Evolutionary conservation across 2,329 filamentous ascomycete species (phyloP).

Genomic region (Colletotrichum gloeosporioides): DNA sequence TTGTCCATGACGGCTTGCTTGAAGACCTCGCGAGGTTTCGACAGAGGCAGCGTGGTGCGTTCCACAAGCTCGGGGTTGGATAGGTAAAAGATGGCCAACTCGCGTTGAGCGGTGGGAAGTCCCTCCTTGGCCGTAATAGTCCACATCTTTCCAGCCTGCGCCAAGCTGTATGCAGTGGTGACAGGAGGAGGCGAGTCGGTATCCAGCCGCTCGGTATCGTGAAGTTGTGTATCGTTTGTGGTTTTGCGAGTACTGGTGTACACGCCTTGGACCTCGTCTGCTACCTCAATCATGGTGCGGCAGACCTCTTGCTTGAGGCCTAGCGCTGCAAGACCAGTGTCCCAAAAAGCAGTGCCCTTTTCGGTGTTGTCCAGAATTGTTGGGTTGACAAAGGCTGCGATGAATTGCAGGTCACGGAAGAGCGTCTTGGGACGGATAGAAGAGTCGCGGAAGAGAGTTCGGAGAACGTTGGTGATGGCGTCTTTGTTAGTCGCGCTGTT

Average conservation of each 20-base stretch:
- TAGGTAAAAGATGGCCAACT: slow-evolving; percentile 91
- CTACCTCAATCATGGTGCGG: slow-evolving; percentile 74
- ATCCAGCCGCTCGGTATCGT: slow-evolving; percentile 23
- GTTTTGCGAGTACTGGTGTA: slow-evolving; percentile 68
- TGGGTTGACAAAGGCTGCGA: slow-evolving; percentile 69
- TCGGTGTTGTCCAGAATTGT: slow-evolving; percentile 66
- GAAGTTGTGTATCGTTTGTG: slow-evolving; percentile 34
- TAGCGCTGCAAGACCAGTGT: slow-evolving; percentile 87
- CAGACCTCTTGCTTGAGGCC: slow-evolving; percentile 87
- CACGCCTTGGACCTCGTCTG: slow-evolving; percentile 59
- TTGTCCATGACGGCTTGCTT: slow-evolving; percentile 84
- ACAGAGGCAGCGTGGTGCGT: slow-evolving; percentile 82
- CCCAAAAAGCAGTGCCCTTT: slow-evolving; percentile 83
- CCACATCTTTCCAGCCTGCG: slow-evolving; percentile 87
- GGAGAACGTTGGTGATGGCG: slow-evolving; percentile 69
- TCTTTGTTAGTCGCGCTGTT: slow-evolving; percentile 62
- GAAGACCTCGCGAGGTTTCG: slow-evolving; percentile 86
- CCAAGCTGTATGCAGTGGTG: slow-evolving; percentile 70
- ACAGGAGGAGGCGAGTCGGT: slow-evolving; percentile 47
- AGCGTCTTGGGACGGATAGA: slow-evolving; percentile 78
- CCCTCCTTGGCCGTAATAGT: slow-evolving; percentile 94
- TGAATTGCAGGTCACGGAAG: slow-evolving; percentile 82
- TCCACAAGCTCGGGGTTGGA: slow-evolving; percentile 87
- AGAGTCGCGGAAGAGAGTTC: slow-evolving; percentile 70
- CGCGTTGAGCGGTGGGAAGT: slow-evolving; percentile 85